phyloP scores from a whole-genome alignment of 2,329 filamentous ascomycete species.

The Zasmidium citrigriseum region DNA sequence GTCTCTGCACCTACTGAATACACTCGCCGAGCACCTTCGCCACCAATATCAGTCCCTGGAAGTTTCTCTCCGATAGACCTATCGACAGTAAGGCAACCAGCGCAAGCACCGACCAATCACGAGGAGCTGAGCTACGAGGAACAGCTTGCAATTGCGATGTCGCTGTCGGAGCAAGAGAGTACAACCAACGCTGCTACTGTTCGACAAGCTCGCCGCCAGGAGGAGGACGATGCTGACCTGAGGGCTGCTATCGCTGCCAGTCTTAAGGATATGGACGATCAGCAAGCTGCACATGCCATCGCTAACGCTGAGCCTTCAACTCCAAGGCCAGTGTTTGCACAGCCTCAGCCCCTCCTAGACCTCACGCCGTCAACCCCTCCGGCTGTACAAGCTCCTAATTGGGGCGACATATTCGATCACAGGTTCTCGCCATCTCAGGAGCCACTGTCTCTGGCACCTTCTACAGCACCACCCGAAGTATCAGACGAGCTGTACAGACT shows the following conservation, averaged over 20 bases:
- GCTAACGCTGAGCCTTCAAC: constrained; percentile 20
- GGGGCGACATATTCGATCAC: constrained; percentile 25
- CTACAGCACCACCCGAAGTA: constrained; percentile 17
- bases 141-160: constrained; percentile 39
- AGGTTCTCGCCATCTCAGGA: constrained; percentile 14
- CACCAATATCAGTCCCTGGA: constrained; percentile 24
- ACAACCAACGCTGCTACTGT: constrained; percentile 24
- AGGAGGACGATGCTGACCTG: constrained; percentile 30
- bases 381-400: constrained; percentile 16
- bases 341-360: constrained; percentile 28
- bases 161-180: constrained; percentile 37
- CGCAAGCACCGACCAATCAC: constrained; percentile 16
- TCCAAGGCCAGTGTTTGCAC: constrained; percentile 9
- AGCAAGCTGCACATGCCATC: constrained; percentile 27
- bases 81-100: constrained; percentile 7
- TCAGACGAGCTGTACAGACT: constrained; percentile 35
- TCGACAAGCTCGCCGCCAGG: constrained; percentile 21
- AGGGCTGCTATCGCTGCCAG: constrained; percentile 38
- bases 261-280: constrained; percentile 30
- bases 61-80: constrained; percentile 14
- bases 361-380: constrained; percentile 27
- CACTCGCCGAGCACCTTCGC: constrained; percentile 15
- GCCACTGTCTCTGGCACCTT: constrained; percentile 8
- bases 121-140: constrained; percentile 37
- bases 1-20: constrained; percentile 3